phyloP scores from a whole-genome alignment of 2,329 filamentous ascomycete genomes.

The Neopestalotiopsis sp. region DNA sequence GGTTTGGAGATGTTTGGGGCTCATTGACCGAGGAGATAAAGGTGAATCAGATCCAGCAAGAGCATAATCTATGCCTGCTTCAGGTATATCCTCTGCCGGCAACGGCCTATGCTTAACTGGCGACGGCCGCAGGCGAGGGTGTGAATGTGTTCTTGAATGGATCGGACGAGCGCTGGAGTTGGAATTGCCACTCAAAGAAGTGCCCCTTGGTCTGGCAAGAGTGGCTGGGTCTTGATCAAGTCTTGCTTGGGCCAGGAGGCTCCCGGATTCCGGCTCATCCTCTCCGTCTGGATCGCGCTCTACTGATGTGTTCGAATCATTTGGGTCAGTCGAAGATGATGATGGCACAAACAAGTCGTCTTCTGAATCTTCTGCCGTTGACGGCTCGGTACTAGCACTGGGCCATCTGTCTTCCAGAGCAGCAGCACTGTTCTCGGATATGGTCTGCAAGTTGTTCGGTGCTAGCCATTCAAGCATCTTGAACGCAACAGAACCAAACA shows the following conservation, averaged over 20 bases:
- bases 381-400: not conserved
- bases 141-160: slow-evolving; percentile 34
- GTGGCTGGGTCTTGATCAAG: slow-evolving; percentile 19
- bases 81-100: slow-evolving; percentile 16
- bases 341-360: slow-evolving; percentile 18
- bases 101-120: slow-evolving; percentile 31
- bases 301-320: not conserved
- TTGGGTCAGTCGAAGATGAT: slow-evolving; percentile 15
- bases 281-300: slow-evolving; percentile 9
- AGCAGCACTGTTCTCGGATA: slow-evolving; percentile 46
- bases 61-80: slow-evolving; percentile 26
- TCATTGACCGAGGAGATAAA: not conserved
- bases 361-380: slow-evolving; percentile 1
- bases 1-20: not conserved
- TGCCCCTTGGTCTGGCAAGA: slow-evolving; percentile 24
- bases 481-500: slow-evolving; percentile 70
- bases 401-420: not conserved
- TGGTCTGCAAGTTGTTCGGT: slow-evolving; percentile 57
- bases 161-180: slow-evolving; percentile 23
- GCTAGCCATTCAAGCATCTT: slow-evolving; percentile 77
- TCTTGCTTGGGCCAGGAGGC: not conserved
- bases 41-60: slow-evolving; percentile 23
- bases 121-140: slow-evolving; percentile 35
- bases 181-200: slow-evolving; percentile 18
- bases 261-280: not conserved